A percentile compares a stretch with the other conserved stretches of the same genome.
These are phyloP conservation scores for Glaciozyma martinii DNA, from an alignment of 768 basidiomycete genomes.

Conservation along the genomic window DNA sequence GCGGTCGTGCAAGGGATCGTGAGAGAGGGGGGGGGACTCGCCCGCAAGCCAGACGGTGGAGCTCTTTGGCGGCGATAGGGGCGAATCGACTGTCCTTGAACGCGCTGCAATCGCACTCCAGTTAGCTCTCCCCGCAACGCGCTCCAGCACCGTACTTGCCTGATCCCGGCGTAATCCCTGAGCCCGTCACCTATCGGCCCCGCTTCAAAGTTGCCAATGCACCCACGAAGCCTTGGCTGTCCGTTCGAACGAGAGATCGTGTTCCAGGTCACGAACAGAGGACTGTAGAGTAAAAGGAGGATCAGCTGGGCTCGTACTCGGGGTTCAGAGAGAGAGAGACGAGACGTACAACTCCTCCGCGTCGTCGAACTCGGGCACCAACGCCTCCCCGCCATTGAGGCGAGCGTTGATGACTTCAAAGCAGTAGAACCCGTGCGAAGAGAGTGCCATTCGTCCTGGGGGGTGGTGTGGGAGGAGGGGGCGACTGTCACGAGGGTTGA, in stretches of 20 bases:
- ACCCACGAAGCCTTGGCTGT: slow-evolving; percentile 66
- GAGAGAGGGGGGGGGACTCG: slow-evolving; percentile 42
- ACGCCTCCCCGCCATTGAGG: slow-evolving; percentile 41
- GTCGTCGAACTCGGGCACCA: slow-evolving; percentile 33
- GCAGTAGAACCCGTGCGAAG: slow-evolving; percentile 41
- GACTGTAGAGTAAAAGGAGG: slow-evolving; percentile 48
- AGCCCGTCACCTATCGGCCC: slow-evolving; percentile 65
- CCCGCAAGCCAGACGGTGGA: slow-evolving; percentile 77
- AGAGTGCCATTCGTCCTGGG: slow-evolving; percentile 6
- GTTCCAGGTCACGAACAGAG: slow-evolving; percentile 96
- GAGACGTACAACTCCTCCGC: slow-evolving; percentile 69
- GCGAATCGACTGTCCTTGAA: slow-evolving; percentile 79
- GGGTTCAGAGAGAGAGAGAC: neutral
- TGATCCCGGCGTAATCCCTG: slow-evolving; percentile 80
- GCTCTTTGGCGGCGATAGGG: slow-evolving; percentile 63
- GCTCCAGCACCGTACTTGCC: slow-evolving; percentile 36
- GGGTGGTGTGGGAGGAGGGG: neutral
- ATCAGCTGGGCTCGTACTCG: slow-evolving; percentile 10
- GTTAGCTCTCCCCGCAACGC: neutral
- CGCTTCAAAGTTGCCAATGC: slow-evolving; percentile 86
- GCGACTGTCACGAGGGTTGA: too few species aligned
- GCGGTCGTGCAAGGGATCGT: too few species aligned
- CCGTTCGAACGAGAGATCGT: slow-evolving; percentile 53
- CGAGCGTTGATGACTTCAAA: slow-evolving; percentile 41
- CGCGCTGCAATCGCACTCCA: slow-evolving; percentile 46